Conservation (phyloP, 176 grass and related monocot genomes). For the Areca catechu region DNA sequence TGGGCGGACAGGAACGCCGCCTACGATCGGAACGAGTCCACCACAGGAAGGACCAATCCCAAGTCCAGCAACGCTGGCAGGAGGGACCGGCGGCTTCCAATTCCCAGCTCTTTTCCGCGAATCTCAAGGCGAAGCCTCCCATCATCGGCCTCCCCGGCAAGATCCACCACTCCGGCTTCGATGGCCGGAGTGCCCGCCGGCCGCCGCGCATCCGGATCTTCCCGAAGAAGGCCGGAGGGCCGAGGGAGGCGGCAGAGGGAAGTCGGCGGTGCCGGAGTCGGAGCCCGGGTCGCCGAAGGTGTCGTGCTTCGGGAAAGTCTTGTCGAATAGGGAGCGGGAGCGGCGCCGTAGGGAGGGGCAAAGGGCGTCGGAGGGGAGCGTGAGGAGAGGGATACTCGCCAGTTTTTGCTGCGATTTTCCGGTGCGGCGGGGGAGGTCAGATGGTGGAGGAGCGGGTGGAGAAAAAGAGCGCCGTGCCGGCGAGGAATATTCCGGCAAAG, state of each 20-base stretch:
- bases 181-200: constrained; percentile 21
- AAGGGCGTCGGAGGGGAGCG: background rate
- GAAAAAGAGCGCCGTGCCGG: too few relatives aligned
- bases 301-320: constrained; percentile 93
- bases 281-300: constrained; percentile 92
- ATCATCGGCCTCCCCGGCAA: constrained; percentile 62
- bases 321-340: constrained; percentile 63
- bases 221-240: constrained; percentile 35
- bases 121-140: constrained; percentile 22
- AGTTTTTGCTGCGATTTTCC: background rate
- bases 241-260: constrained; percentile 3
- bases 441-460: background rate
- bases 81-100: too few relatives aligned
- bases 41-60: constrained; percentile 86
- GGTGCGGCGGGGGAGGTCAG: background rate
- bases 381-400: background rate
- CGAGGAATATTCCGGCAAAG: too few relatives aligned
- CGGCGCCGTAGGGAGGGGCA: background rate
- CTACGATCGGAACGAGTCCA: constrained; percentile 96
- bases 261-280: constrained; percentile 21
- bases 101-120: too few relatives aligned
- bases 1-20: constrained; percentile 69
- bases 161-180: constrained; percentile 37
- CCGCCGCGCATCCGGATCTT: constrained; percentile 51
- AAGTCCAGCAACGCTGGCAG: constrained; percentile 52